A percentile compares a stretch with the other conserved stretches of the same genome.
Conservation (phyloP, 2,329 filamentous ascomycete species). For the Fusarium austroafricanum region DNA sequence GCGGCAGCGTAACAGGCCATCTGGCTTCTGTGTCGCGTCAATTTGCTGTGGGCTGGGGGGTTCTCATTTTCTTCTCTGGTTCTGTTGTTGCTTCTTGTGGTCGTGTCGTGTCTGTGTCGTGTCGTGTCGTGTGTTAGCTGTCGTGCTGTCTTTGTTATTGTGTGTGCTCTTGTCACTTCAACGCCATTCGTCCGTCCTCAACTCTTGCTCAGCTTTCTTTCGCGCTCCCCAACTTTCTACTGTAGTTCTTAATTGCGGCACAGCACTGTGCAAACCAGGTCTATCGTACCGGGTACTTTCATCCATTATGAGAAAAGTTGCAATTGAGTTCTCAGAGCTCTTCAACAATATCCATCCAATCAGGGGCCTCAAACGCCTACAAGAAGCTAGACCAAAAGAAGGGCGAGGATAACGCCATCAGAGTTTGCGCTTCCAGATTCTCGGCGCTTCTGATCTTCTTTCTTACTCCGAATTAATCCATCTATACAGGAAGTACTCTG, state of each 20-base stretch:
- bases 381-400: constrained; percentile 15
- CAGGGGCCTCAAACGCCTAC: constrained; percentile 12
- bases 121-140: constrained; percentile 42
- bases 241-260: constrained; percentile 29
- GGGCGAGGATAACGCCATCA: constrained; percentile 27
- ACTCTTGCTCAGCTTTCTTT: constrained; percentile 25
- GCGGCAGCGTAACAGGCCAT: constrained; percentile 25
- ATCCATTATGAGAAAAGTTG: constrained; percentile 11
- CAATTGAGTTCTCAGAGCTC: constrained; percentile 25
- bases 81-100: constrained; percentile 35
- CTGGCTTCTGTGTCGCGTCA: constrained; percentile 34
- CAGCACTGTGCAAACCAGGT: constrained; percentile 37
- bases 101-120: constrained; percentile 41
- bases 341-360: constrained; percentile 22
- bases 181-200: constrained; percentile 31
- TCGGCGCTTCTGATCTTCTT: constrained; percentile 24
- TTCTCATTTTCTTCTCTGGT: constrained; percentile 24
- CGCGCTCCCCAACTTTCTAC: constrained; percentile 34
- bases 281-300: constrained; percentile 36
- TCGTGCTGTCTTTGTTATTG: constrained; percentile 41
- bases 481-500: neutral
- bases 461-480: constrained; percentile 13
- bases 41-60: constrained; percentile 29
- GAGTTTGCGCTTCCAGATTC: constrained; percentile 40
- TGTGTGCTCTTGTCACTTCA: constrained; percentile 37